Base-by-base conservation (phyloP, 352 stramenopile species). In the Phytopythium litorale region DNA sequence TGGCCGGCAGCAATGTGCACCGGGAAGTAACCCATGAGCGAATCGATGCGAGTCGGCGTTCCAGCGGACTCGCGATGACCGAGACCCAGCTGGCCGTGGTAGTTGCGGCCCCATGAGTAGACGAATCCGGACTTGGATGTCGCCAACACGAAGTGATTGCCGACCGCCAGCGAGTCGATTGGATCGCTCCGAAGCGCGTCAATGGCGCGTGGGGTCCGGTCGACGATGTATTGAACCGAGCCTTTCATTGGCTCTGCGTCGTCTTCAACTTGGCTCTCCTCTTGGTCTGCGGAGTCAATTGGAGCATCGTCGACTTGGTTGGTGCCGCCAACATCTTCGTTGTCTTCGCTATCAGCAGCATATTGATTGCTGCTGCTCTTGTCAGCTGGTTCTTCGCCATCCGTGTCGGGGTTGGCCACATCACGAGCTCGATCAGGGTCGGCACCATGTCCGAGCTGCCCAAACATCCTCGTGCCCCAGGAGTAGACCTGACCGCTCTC, bases 81-180 rank as follows among this genome's bases (percentile, higher is more conserved):
- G 32, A 75, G 74, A 3, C 82, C 82, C 38, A 94, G 76, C 56
- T 94, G 85, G 1, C 82, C 83, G 38, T 83, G 76, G 48, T 56
- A 71, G 7, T 75, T 76, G 32, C 72, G 67, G 33, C 85, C 85
- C 85, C 85, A 94, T 15, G 75, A 74, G 60, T 81, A 91, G 8
- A 80, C 66, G 19, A 59, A 45, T 0, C 81, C 83, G 16, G 25
- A 56, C 7, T 45, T 58, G 9, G 78, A 79, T 8, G 82, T 62
- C 16, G 78, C 81, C 21, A 90, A 50, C 0, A 66, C 75, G 57
- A 91, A 94, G 61, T 91, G 82, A 55, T 87, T 88, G 7, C 85
- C 85, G 25, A 73, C 67, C 11, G 76, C 73, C 9, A 94, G 33
- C 30, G 83, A 83, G 2, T 71, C 55, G 16, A 91, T 55, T 2